A percentile compares a stretch with the other conserved stretches of the same genome.
These are phyloP conservation scores for Fusarium sp. DNA, from an alignment of 2,329 filamentous ascomycete genomes.

Conservation along the genomic window DNA sequence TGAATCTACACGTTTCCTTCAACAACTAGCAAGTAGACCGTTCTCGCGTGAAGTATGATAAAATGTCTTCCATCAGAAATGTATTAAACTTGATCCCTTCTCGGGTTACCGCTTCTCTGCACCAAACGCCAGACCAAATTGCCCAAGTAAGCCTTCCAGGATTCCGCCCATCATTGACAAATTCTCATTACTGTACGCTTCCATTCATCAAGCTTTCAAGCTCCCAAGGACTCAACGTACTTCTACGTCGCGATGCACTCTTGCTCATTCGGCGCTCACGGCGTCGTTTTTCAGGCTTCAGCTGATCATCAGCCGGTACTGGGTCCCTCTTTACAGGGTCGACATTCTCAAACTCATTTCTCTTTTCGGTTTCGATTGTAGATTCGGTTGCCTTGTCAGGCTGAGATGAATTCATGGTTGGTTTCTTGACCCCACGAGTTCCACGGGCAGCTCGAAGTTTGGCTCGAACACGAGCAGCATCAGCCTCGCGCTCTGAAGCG, in stretches of 20 bases:
- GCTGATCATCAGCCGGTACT: slow-evolving; percentile 26
- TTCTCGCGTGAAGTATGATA: background rate
- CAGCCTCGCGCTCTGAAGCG: slow-evolving; percentile 70
- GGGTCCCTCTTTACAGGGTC: slow-evolving; percentile 50
- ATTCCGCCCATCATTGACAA: slow-evolving; percentile 28
- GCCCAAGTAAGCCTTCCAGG: slow-evolving; percentile 28
- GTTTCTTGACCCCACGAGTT: slow-evolving; percentile 46
- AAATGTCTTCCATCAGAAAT: slow-evolving; percentile 10
- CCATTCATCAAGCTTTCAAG: slow-evolving; percentile 70
- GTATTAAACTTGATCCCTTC: slow-evolving; percentile 10
- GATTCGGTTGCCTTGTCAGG: slow-evolving; percentile 20
- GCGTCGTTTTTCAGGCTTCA: slow-evolving; percentile 55
- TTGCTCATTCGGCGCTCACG: slow-evolving; percentile 63
- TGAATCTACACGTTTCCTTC: slow-evolving; percentile 2
- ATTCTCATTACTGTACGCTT: slow-evolving; percentile 51
- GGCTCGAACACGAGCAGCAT: slow-evolving; percentile 69
- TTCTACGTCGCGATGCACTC: slow-evolving; percentile 71
- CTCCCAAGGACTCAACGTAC: slow-evolving; percentile 80
- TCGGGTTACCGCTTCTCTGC: slow-evolving; percentile 20
- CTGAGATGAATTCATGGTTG: slow-evolving; percentile 38
- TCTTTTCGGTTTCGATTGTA: slow-evolving; percentile 11
- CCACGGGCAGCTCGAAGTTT: slow-evolving; percentile 66
- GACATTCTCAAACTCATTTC: slow-evolving; percentile 36
- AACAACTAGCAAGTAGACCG: background rate
- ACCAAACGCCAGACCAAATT: slow-evolving; percentile 38